Evolutionary conservation across 306 rosid species (phyloP).

Genomic region (Fagus crenata): DNA sequence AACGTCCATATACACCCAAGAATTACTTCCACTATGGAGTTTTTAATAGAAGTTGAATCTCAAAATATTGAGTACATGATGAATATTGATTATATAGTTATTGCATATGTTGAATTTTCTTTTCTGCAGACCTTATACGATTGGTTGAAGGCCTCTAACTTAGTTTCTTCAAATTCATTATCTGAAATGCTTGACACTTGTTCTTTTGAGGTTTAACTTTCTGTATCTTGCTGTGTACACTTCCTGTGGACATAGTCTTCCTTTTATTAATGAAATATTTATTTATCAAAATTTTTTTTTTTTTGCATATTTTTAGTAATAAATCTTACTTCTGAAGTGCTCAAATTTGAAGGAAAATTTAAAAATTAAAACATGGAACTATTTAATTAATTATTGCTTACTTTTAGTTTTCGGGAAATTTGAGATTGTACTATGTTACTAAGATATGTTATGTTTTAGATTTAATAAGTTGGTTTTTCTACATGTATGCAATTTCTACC

Average conservation of each 20-base stretch:
- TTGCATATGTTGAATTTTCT: too few species aligned
- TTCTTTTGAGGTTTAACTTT: too few species aligned
- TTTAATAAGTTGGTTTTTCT: slow-evolving; percentile 13
- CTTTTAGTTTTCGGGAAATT: slow-evolving; percentile 15
- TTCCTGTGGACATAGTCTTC: too few species aligned
- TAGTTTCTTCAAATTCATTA: too few species aligned
- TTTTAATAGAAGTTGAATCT: not conserved
- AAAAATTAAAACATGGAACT: not conserved
- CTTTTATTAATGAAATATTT: too few species aligned
- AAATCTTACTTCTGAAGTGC: not conserved
- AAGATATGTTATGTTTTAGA: slow-evolving; percentile 15
- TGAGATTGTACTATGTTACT: slow-evolving; percentile 4
- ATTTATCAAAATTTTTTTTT: too few species aligned
- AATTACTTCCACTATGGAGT: not conserved
- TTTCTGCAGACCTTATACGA: too few species aligned
- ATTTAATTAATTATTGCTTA: too few species aligned
- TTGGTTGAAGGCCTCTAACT: too few species aligned
- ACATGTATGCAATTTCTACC: slow-evolving; percentile 14
- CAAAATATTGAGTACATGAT: not conserved
- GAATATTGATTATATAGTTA: not conserved
- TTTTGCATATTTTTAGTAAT: not conserved
- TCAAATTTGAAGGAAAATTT: not conserved
- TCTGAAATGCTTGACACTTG: too few species aligned
- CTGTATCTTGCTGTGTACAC: too few species aligned
- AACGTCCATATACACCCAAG: not conserved